These are phyloP conservation scores for Tetracentron sinense DNA, from an alignment of 164 flowering plant genomes.

Conservation along the genomic window DNA sequence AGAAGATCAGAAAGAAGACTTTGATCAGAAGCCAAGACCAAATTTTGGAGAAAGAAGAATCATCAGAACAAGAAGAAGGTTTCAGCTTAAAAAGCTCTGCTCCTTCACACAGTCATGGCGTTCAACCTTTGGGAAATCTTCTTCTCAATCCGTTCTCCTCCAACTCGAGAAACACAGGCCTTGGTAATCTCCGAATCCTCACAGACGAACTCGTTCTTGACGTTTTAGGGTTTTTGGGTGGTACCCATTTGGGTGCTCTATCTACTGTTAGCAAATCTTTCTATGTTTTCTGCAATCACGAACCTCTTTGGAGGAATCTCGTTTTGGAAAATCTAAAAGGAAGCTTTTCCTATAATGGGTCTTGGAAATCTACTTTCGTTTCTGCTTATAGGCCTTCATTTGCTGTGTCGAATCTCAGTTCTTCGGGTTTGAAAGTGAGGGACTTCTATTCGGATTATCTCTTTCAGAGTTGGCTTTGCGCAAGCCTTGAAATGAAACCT, in stretches of 20 bases:
- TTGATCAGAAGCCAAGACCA: constrained; percentile 5
- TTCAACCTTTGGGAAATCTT: constrained; percentile 89
- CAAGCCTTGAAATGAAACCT: constrained; percentile 86
- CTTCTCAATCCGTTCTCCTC: constrained; percentile 40
- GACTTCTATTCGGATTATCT: constrained; percentile 94
- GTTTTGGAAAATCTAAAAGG: constrained; percentile 55
- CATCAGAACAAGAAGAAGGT: constrained; percentile 31
- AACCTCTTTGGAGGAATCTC: constrained; percentile 91
- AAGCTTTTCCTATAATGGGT: constrained; percentile 55
- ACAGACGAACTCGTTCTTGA: constrained; percentile 89
- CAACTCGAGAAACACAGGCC: constrained; percentile 85
- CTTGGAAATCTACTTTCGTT: constrained; percentile 79
- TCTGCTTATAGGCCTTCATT: constrained; percentile 30
- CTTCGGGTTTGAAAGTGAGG: constrained; percentile 46
- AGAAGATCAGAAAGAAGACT: constrained; percentile 4
- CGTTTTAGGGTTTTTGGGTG: constrained; percentile 59
- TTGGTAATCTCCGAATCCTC: constrained; percentile 62
- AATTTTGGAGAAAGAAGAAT: constrained; percentile 22
- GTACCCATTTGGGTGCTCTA: constrained; percentile 53
- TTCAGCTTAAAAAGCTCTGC: constrained; percentile 65
- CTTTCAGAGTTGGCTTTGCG: constrained; percentile 98
- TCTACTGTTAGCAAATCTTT: constrained; percentile 74
- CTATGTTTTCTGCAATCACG: constrained; percentile 76
- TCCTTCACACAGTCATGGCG: constrained; percentile 61
- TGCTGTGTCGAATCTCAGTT: constrained; percentile 8